Conservation (phyloP, 192 early-diverging fungal genomes). For the Coemansia sp. region DNA sequence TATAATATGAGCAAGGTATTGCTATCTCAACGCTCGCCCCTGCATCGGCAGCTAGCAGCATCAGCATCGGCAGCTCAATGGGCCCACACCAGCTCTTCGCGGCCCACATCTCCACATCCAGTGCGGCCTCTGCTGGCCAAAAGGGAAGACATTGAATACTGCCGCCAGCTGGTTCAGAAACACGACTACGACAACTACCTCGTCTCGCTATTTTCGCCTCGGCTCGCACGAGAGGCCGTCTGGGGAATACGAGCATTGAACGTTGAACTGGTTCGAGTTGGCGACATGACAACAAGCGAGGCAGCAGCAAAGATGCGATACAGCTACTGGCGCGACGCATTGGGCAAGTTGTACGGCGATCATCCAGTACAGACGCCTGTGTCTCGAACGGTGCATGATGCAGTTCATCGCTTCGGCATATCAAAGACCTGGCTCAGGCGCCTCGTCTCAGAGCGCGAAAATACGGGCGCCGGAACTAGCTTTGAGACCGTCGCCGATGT, state of each 20-base stretch:
- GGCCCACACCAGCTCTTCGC: background rate
- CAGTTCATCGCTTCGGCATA: conserved; percentile 57
- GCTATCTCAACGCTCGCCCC: background rate
- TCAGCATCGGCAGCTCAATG: background rate
- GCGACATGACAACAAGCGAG: conserved; percentile 68
- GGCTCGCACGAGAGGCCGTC: conserved; percentile 62
- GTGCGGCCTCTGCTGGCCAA: conserved; percentile 11
- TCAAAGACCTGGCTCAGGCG: conserved; percentile 81
- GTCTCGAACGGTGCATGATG: conserved; percentile 64
- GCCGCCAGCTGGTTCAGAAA: conserved; percentile 49
- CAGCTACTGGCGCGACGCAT: conserved; percentile 84
- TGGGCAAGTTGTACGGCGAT: conserved; percentile 68
- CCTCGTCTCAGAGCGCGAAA: conserved; percentile 65
- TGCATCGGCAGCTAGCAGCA: background rate
- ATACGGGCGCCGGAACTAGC: conserved; percentile 61
- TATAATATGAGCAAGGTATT: background rate
- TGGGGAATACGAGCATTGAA: conserved; percentile 89
- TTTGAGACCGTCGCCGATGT: conserved; percentile 75
- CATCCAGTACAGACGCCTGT: conserved; percentile 78
- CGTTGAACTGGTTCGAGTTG: conserved; percentile 78
- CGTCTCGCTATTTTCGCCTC: conserved; percentile 74
- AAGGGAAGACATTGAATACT: conserved; percentile 43
- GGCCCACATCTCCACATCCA: background rate
- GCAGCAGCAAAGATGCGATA: conserved; percentile 77
- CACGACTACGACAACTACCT: conserved; percentile 82